A percentile compares a stretch with the other conserved stretches of the same genome.
Evolutionary conservation across 2,329 filamentous ascomycete species (phyloP).

Genomic region (Colletotrichum spinosum): DNA sequence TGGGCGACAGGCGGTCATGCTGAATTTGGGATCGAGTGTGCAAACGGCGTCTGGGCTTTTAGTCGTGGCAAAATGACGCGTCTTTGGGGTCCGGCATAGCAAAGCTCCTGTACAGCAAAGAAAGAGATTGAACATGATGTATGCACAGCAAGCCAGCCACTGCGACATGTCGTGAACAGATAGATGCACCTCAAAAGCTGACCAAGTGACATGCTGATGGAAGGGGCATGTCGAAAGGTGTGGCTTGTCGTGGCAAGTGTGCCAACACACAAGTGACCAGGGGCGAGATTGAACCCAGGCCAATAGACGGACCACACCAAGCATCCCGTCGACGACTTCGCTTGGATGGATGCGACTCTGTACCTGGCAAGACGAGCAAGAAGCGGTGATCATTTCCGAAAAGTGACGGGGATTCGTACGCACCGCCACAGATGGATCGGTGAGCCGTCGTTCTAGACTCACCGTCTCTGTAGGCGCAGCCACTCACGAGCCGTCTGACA

Average conservation of each 20-base stretch:
- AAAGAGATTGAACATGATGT: neutral
- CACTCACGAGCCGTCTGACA: constrained; percentile 11
- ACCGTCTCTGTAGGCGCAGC: neutral
- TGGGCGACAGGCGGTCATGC: constrained; percentile 6
- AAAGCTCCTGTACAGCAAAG: constrained; percentile 7
- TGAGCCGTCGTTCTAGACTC: constrained; percentile 24
- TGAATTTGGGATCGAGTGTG: constrained; percentile 12
- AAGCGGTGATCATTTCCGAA: constrained; percentile 37
- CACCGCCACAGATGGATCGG: constrained; percentile 30
- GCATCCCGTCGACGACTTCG: constrained; percentile 14
- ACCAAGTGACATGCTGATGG: neutral
- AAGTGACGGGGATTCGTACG: constrained; percentile 26
- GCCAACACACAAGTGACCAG: neutral
- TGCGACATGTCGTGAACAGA: too few species aligned
- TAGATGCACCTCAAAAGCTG: too few species aligned
- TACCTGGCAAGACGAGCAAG: constrained; percentile 22
- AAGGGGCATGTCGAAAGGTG: constrained; percentile 8
- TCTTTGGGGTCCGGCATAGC: constrained; percentile 15
- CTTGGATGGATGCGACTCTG: constrained; percentile 25
- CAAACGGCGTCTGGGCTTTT: constrained; percentile 18
- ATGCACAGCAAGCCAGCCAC: too few species aligned
- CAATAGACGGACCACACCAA: constrained; percentile 17
- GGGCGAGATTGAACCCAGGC: constrained; percentile 7
- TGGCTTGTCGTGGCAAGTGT: constrained; percentile 35
- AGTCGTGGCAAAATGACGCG: constrained; percentile 30